Base-by-base conservation (phyloP, 2,329 filamentous ascomycete genomes). In the Xylaria sp. region DNA sequence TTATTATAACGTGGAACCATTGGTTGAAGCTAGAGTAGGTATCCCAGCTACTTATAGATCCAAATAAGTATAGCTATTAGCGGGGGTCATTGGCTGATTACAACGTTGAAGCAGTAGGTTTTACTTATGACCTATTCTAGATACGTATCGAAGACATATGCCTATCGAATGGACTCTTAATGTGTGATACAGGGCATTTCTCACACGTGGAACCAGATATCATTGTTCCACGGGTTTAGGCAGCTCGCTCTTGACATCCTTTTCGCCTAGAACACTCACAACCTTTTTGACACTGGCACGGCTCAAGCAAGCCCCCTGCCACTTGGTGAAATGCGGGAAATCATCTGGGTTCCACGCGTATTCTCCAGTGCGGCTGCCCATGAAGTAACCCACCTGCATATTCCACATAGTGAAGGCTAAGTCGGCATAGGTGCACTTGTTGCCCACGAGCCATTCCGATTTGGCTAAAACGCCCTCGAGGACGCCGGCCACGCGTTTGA, bases 361-460 rank as follows among this genome's bases (percentile, higher is more conserved):
- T 42, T 61, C 58, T 61, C 58, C 58, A 14, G 47, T 50, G 48
- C 58, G 45, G 34, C 47, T 53, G 11, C n/a, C 14, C 58, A 61
- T 61, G n/a, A 61, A 51, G 47, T 14, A 39, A 14, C 27, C 58
- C n/a, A 61, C 45, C 47, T 51, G 45, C 21, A 30, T 42, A 7
- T 61, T 53, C 48, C 58, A 61, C 47, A 39, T 61, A n/a, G 58
- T 61, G 47, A 61, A 61, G 32, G 58, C 45, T 12, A 61, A 45
- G n/a, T 61, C 58, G 19, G 58, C 58, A 61, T 61, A 61, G 11
- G 58, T 61, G 47, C 58, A 61, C 58, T 61, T 61, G 58, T 61
- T 30, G 34, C 58, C 58, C 17, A 61, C 58, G 11, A 61, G 58
- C 45, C 58, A 61, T 3, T 34, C 30, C 45, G 58, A 61, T 45